Evolutionary conservation across 2,329 filamentous ascomycete genomes (phyloP).

Genomic region (Gliomastix tumulicola): DNA sequence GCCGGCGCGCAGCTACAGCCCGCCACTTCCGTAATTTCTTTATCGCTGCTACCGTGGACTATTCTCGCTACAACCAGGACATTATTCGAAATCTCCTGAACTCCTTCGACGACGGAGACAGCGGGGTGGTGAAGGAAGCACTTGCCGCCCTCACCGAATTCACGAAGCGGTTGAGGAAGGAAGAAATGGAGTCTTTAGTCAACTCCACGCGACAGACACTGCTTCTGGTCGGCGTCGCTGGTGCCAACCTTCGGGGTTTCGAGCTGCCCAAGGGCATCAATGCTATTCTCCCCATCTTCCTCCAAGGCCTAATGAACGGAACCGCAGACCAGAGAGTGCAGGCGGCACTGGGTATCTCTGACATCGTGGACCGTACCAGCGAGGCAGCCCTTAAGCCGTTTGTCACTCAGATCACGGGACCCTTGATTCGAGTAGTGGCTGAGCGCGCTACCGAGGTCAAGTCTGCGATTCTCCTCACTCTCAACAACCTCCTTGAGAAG

Average conservation of each 20-base stretch:
- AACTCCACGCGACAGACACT: conserved; percentile 79
- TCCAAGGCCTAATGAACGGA: conserved; percentile 97
- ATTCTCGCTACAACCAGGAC: conserved; percentile 92
- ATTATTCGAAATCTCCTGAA: conserved; percentile 86
- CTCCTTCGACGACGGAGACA: conserved; percentile 83
- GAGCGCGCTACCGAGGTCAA: conserved; percentile 96
- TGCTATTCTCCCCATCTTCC: conserved; percentile 90
- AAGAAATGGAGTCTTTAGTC: conserved; percentile 95
- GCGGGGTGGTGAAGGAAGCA: conserved; percentile 77
- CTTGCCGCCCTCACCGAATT: conserved; percentile 84
- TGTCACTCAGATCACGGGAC: conserved; percentile 95
- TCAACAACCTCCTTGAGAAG: conserved; percentile 94
- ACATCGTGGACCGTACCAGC: conserved; percentile 89
- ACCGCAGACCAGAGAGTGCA: conserved; percentile 87
- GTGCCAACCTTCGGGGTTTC: conserved; percentile 81
- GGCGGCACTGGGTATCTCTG: conserved; percentile 86
- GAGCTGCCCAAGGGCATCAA: conserved; percentile 93
- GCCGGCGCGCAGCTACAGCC: conserved; percentile 70
- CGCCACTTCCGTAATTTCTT: conserved; percentile 85
- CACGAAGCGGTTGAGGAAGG: conserved; percentile 85
- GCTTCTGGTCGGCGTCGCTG: conserved; percentile 81
- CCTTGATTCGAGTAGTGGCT: conserved; percentile 94
- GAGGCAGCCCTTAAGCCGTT: conserved; percentile 85
- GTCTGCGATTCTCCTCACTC: conserved; percentile 83
- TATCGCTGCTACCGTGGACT: conserved; percentile 71